A percentile compares a stretch with the other conserved stretches of the same genome.
Conservation (phyloP, 805 yeast genomes). For the Metschnikowia reukaufii region DNA sequence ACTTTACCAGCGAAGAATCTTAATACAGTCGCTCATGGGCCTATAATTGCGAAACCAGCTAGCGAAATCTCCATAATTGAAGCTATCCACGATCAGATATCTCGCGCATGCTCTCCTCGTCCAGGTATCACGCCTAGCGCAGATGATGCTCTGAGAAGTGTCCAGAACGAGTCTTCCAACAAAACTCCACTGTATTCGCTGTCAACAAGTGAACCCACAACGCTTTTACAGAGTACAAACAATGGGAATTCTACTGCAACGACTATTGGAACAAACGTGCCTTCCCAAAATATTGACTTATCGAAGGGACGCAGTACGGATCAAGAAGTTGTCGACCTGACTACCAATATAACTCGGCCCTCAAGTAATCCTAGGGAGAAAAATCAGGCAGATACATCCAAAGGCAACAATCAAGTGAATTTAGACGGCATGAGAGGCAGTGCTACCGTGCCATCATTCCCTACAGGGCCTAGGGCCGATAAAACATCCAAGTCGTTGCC, state of each 20-base stretch:
- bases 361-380: no score
- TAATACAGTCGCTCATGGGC: neutral
- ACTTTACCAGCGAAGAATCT: neutral
- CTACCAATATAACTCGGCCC: no score
- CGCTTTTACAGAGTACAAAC: neutral
- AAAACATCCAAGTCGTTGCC: neutral
- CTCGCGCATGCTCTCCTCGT: slow-evolving; percentile 12
- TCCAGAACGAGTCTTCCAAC: neutral
- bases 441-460: neutral
- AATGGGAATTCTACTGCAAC: neutral
- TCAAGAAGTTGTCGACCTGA: neutral
- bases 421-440: neutral
- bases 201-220: neutral
- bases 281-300: neutral
- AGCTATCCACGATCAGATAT: slow-evolving; percentile 13
- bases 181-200: neutral
- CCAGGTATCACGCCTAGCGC: neutral
- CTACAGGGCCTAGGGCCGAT: neutral
- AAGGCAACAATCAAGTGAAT: no score
- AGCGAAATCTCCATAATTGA: slow-evolving; percentile 11
- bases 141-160: no score
- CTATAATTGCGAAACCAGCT: neutral
- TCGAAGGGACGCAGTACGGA: neutral
- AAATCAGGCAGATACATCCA: no score
- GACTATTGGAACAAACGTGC: neutral